Conservation (phyloP, 192 early-diverging fungal species). For the Coemansia sp. region DNA sequence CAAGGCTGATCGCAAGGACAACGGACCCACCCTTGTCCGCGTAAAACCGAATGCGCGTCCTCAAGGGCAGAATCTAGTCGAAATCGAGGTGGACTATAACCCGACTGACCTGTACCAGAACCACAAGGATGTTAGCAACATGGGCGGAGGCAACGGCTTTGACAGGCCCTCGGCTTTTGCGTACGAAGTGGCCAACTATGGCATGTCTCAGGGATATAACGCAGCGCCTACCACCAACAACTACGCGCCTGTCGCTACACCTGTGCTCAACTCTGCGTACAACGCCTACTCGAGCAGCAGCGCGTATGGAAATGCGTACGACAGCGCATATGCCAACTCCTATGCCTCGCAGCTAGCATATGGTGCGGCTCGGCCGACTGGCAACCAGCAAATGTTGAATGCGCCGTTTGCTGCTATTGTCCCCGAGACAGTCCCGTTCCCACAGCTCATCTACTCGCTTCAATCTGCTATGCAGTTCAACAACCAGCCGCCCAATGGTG, state of each 20-base stretch:
- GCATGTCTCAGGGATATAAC: conserved; percentile 30
- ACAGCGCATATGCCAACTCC: too few species aligned
- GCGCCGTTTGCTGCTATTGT: conserved; percentile 20
- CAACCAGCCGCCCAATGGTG: not conserved
- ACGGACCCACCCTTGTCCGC: conserved; percentile 9
- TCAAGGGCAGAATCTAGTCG: conserved; percentile 15
- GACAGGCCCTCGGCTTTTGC: conserved; percentile 33
- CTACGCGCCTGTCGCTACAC: not conserved
- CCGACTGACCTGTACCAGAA: conserved; percentile 9
- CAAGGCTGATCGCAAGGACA: not conserved
- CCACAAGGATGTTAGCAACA: conserved; percentile 8
- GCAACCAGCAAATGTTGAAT: not conserved
- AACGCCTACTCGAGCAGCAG: not conserved
- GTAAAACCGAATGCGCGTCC: conserved; percentile 1
- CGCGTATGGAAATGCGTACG: too few species aligned
- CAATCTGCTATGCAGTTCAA: conserved; percentile 17
- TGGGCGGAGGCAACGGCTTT: conserved; percentile 3
- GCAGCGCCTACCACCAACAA: not conserved
- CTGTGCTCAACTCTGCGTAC: not conserved
- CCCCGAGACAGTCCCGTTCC: conserved; percentile 27
- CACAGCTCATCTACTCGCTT: conserved; percentile 34
- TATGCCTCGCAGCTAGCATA: not conserved
- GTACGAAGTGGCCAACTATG: conserved; percentile 28
- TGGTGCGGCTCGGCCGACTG: too few species aligned
- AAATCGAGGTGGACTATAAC: conserved; percentile 28